Base-by-base conservation (phyloP, 257 asterid genomes). In the Salvia rosmarinus region DNA sequence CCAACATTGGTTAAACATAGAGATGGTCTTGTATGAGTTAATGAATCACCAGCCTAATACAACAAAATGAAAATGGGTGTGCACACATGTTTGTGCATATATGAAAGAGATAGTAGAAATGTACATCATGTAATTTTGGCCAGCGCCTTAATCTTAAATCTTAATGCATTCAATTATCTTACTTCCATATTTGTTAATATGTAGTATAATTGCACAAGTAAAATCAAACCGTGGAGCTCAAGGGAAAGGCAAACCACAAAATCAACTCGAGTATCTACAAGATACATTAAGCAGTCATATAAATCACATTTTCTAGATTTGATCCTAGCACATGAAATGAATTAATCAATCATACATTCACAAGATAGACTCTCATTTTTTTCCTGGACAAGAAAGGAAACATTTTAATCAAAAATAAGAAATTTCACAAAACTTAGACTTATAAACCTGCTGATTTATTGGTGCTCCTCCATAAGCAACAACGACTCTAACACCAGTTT, bases 381-480 rank as follows among this genome's bases (percentile, higher is more conserved):
- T 21, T 20, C 25, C 19, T 39, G 39, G 23, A 23, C 12, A 10
- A 64, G n/a, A 43, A 23, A 14, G 23, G 19, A 25, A 64, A 64
- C 16, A 25, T n/a, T 25, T 63, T 23, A 14, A 4, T 28, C 19
- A 59, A n/a, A 5, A 59, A 59, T 1, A 34, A 28, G 4, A 28
- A 25, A 35, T 57, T 57, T 6, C 30, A 17, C 10, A 34, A 1
- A 64, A 64, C 1, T 11, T 40, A 40, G 21, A 42, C 9, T 19
- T 67, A 37, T 4, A 64, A 52, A 90, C 96, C 96, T 90, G 96
- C 70, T 86, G 90, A 77, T 85, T 73, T 28, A 90, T 85, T 19
- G 97, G 96, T 12, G 97, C 91, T 71, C 97, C 97, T 61, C 97
- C 97, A 80, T 90, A 90, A 55, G 78, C 94, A 70, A 90, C 97